These are phyloP conservation scores for Globisporangium orthogonon DNA, from an alignment of 352 stramenopile species.

Conservation along the genomic window DNA sequence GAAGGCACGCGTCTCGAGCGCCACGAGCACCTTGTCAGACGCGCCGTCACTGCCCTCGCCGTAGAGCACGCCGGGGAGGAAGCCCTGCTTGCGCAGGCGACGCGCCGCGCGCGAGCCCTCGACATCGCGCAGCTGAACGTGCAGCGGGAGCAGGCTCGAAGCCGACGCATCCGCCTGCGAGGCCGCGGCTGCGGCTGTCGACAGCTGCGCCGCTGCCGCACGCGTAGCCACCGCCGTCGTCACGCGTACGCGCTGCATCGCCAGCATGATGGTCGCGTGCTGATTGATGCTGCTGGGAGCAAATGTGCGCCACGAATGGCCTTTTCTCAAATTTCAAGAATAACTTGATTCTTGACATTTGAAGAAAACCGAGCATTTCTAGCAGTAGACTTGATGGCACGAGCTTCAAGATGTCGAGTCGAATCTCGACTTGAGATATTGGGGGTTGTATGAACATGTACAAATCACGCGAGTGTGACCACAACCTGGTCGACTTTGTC, in stretches of 20 bases:
- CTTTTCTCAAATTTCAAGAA: too few relatives aligned
- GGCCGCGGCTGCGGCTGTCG: slow-evolving; percentile 27
- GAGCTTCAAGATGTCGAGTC: neutral
- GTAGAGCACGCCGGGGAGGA: slow-evolving; percentile 81
- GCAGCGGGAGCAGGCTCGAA: slow-evolving; percentile 21
- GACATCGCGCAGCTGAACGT: slow-evolving; percentile 49
- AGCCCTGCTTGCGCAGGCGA: slow-evolving; percentile 72
- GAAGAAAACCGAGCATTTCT: neutral
- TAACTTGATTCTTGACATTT: too few relatives aligned
- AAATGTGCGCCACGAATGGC: slow-evolving; percentile 15
- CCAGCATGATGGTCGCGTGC: slow-evolving; percentile 26
- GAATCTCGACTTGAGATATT: neutral
- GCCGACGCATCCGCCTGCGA: neutral
- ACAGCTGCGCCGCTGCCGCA: slow-evolving; percentile 38
- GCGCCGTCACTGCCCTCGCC: slow-evolving; percentile 67
- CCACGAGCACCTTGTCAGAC: slow-evolving; percentile 67
- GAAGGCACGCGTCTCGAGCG: slow-evolving; percentile 65
- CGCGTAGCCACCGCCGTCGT: slow-evolving; percentile 15
- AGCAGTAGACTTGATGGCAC: neutral
- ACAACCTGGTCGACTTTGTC: too few relatives aligned
- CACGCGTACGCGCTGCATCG: slow-evolving; percentile 32
- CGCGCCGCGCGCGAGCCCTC: slow-evolving; percentile 76
- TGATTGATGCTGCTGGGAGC: slow-evolving; percentile 2
- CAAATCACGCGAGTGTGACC: neutral
- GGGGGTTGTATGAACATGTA: neutral